Evolutionary conservation across 495 filamentous ascomycete genomes (phyloP).

Genomic region (Pyrenopolyporus hunteri): DNA sequence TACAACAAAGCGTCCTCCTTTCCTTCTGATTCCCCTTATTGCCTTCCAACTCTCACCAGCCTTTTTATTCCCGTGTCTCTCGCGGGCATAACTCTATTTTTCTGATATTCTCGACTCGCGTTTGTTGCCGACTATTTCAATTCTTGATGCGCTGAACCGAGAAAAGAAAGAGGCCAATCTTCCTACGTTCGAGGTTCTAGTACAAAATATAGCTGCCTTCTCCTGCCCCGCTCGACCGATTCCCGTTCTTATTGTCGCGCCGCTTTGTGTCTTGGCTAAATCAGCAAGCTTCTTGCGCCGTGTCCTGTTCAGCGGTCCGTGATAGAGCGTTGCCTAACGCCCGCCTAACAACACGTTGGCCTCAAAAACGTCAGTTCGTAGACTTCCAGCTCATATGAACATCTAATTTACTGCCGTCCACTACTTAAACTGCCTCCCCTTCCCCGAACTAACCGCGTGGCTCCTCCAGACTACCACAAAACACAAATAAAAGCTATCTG

Average conservation of each 20-base stretch:
- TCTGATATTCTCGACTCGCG: background rate
- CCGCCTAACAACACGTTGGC: conserved; percentile 30
- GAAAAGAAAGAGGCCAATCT: background rate
- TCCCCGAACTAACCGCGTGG: background rate
- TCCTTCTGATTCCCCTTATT: conserved; percentile 12
- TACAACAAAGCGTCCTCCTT: conserved; percentile 29
- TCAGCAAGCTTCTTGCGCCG: conserved; percentile 14
- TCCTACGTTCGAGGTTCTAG: conserved; percentile 3
- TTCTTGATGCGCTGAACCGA: conserved; percentile 3
- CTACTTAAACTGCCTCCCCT: background rate
- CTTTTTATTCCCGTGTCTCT: conserved; percentile 16
- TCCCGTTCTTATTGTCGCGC: conserved; percentile 22
- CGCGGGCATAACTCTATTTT: conserved; percentile 2
- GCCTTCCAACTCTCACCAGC: conserved; percentile 15
- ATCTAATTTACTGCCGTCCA: background rate
- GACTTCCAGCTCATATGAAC: background rate
- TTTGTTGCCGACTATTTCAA: conserved; percentile 3
- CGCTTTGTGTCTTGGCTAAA: conserved; percentile 36
- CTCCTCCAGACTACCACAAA: conserved; percentile 1
- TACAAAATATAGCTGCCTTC: background rate
- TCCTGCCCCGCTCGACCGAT: conserved; percentile 29
- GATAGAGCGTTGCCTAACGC: conserved; percentile 15
- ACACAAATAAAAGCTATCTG: background rate
- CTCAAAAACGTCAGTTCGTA: conserved; percentile 22
- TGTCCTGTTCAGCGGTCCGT: conserved; percentile 6